Evolutionary conservation across 441 rosid genomes (phyloP), one percentile per base, ranked within the genome.

Genomic region (Adansonia grandidieri): DNA sequence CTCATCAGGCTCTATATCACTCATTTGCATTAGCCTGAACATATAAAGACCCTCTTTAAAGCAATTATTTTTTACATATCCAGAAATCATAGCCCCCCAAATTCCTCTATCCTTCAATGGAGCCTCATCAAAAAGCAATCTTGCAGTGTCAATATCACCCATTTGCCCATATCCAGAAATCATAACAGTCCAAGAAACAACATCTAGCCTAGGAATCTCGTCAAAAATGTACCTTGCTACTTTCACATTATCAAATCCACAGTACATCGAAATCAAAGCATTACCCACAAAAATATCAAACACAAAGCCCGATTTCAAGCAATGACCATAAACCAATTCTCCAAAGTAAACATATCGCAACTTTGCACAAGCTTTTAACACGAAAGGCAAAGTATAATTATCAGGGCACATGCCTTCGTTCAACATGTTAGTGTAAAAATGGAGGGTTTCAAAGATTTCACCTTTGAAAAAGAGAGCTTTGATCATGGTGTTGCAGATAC

Each of bases 11-110:
- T 76, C 78, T 1, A 77, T 47, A 73, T 48, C 75, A 77, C 44
- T 71, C 82, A 64, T 28, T 70, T 86, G 91, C 88, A 86, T 83
- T 75, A 85, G 19, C 78, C 85, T 80, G 80, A 88, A 88, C 86
- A 79, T 58, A 44, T 81, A 83, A 14, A 86, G 81, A 45, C 89
- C 82, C 78, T 86, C 89, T 80, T 82, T 86, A 15, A 84, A 82
- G 51, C 91, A 86, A 73, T 80, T 84, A 57, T 84, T 88, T 73
- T 85, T 83, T 58, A 72, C 86, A 42, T 88, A 86, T 62, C 89
- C 88, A 77, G 88, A 89, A 81, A 89, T 84, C 87, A 89, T 83
- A 8, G 84, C 86, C 32, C 89, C 90, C 90, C 89, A 89, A 4
- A 86, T 76, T 54, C 90, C 90, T 75, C 40, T 62, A 78, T 89